Conservation (phyloP, 78 protist species). For the Dictyostelium brefeldianum region DNA sequence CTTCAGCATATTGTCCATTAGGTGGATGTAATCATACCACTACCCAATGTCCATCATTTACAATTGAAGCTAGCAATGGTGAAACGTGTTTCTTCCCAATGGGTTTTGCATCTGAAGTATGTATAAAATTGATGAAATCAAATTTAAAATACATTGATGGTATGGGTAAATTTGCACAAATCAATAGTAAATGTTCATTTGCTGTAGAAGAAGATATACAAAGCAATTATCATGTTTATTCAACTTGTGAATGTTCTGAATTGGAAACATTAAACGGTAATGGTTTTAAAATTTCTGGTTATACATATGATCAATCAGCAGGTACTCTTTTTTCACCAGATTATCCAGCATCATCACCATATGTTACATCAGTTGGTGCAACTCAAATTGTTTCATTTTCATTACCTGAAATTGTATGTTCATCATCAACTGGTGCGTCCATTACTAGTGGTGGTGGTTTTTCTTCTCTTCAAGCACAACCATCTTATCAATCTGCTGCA, state of each 20-base stretch:
- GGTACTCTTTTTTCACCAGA: conserved; percentile 77
- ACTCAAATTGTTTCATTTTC: conserved; percentile 12
- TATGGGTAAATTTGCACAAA: neutral
- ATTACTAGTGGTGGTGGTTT: conserved; percentile 84
- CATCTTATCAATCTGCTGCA: conserved; percentile 66
- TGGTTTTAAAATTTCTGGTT: conserved; percentile 42
- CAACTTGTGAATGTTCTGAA: conserved; percentile 25
- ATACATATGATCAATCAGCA: neutral
- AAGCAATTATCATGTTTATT: conserved; percentile 55
- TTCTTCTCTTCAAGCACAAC: conserved; percentile 68
- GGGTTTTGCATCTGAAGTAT: conserved; percentile 32
- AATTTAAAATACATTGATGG: neutral
- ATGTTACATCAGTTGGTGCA: conserved; percentile 73
- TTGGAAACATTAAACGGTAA: neutral
- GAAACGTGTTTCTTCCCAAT: conserved; percentile 68
- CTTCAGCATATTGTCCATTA: conserved; percentile 58
- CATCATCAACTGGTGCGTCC: conserved; percentile 48
- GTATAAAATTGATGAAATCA: neutral
- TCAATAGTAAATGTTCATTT: conserved; percentile 16
- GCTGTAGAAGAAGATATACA: conserved; percentile 30
- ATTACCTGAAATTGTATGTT: conserved; percentile 55
- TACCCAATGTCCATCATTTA: conserved; percentile 37
- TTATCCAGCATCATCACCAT: conserved; percentile 84
- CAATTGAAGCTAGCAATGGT: conserved; percentile 34
- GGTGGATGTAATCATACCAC: conserved; percentile 70